A percentile compares a stretch with the other conserved stretches of the same genome.
phyloP scores from a whole-genome alignment of 202 grass and related monocot species.

The Carex arenaria region DNA sequence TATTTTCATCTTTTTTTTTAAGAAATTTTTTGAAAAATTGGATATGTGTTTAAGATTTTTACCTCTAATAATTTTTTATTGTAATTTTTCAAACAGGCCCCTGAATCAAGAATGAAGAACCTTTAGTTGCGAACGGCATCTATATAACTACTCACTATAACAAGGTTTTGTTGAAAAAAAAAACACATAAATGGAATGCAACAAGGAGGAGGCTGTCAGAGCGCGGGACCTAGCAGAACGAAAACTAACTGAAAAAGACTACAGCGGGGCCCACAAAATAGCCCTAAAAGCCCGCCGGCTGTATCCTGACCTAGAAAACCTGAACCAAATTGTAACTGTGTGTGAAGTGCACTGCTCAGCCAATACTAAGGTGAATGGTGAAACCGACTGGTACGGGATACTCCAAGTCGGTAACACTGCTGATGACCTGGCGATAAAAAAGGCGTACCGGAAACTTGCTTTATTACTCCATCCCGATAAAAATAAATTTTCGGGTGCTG shows the following conservation, averaged over 20 bases:
- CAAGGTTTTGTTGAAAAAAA: neutral
- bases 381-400: constrained; percentile 63
- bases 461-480: constrained; percentile 93
- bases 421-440: constrained; percentile 67
- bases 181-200: constrained; percentile 42
- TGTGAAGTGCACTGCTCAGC: constrained; percentile 72
- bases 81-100: too few relatives aligned
- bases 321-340: constrained; percentile 58
- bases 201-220: constrained; percentile 74
- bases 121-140: too few relatives aligned
- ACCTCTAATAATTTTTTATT: too few relatives aligned
- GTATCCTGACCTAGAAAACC: constrained; percentile 66
- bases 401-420: constrained; percentile 49
- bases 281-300: constrained; percentile 65
- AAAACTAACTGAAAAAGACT: constrained; percentile 63
- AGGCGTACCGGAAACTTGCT: constrained; percentile 80
- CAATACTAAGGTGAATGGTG: constrained; percentile 43
- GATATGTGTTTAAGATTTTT: too few relatives aligned
- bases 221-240: constrained; percentile 64
- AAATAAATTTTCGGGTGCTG: constrained; percentile 62
- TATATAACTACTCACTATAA: neutral
- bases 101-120: too few relatives aligned
- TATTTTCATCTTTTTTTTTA: too few relatives aligned
- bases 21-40: too few relatives aligned
- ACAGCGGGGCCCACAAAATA: constrained; percentile 54